Conservation (phyloP, 2,329 filamentous ascomycete species). For the Lomentospora prolificans region DNA sequence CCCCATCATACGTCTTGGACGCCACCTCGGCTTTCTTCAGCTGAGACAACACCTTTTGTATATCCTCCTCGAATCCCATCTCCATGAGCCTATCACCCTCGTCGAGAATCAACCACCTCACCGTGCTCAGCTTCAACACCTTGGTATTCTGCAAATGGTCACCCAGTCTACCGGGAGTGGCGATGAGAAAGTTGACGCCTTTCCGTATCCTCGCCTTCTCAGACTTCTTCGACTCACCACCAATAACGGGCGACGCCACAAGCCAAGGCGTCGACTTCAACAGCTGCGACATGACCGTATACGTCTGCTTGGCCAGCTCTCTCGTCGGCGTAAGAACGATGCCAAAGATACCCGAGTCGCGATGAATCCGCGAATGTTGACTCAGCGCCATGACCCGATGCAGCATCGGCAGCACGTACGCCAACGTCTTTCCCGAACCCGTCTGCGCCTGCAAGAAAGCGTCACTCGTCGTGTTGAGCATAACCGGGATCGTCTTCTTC, state of each 20-base stretch:
- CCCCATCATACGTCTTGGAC: conserved; percentile 48
- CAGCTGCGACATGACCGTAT: conserved; percentile 73
- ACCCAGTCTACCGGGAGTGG: conserved; percentile 80
- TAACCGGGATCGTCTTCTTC: conserved; percentile 72
- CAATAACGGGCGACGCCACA: conserved; percentile 74
- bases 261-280: conserved; percentile 89
- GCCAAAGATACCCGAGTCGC: conserved; percentile 84
- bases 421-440: conserved; percentile 91
- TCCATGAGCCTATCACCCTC: conserved; percentile 99
- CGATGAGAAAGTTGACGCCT: conserved; percentile 90
- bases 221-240: conserved; percentile 60
- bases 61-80: conserved; percentile 88
- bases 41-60: conserved; percentile 75
- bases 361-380: conserved; percentile 52
- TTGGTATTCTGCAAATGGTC: conserved; percentile 93
- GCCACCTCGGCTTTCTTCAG: conserved; percentile 57
- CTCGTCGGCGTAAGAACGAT: conserved; percentile 90
- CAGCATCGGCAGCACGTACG: conserved; percentile 89
- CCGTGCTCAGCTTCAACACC: conserved; percentile 75
- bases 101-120: conserved; percentile 88
- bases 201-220: conserved; percentile 93
- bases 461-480: conserved; percentile 73
- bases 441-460: conserved; percentile 96
- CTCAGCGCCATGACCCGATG: conserved; percentile 77
- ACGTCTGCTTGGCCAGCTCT: conserved; percentile 90